phyloP scores from a whole-genome alignment of 2,329 filamentous ascomycete species.

The Aplosporella prunicola region DNA sequence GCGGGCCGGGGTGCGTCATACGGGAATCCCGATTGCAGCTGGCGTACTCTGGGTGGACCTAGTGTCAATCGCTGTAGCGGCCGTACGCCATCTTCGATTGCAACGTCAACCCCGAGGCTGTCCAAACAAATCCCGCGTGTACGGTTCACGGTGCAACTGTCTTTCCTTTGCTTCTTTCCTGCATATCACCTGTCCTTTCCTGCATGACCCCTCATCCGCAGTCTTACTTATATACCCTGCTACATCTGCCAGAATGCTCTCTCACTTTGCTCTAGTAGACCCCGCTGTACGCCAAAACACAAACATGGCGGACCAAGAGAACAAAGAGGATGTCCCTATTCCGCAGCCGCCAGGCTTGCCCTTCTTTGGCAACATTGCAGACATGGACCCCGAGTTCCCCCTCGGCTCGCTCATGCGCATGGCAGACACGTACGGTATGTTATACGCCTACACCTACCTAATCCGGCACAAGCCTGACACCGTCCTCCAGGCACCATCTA shows the following conservation, averaged over 20 bases:
- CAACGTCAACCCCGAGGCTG: too few species aligned
- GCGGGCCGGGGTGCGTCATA: too few species aligned
- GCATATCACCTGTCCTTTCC: background rate
- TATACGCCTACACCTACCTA: background rate
- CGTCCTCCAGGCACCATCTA: slow-evolving; percentile 22
- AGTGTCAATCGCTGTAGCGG: too few species aligned
- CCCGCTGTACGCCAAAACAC: background rate
- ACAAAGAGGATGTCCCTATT: slow-evolving; percentile 35
- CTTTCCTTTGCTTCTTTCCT: background rate
- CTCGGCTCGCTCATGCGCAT: slow-evolving; percentile 47
- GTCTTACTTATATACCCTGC: background rate
- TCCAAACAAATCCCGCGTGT: background rate
- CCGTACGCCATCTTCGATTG: too few species aligned
- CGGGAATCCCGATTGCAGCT: too few species aligned
- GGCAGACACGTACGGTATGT: slow-evolving; percentile 54
- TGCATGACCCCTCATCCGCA: background rate
- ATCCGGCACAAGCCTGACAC: slow-evolving; percentile 4
- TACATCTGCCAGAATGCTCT: slow-evolving; percentile 2
- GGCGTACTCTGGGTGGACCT: too few species aligned
- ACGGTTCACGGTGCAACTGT: background rate
- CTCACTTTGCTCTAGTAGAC: slow-evolving; percentile 6
- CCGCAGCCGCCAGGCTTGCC: slow-evolving; percentile 56
- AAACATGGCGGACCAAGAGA: slow-evolving; percentile 5
- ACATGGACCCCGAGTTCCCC: slow-evolving; percentile 52
- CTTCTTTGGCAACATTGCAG: slow-evolving; percentile 54